Conservation (phyloP, 2,329 filamentous ascomycete genomes). For the Calonectria pteridis region DNA sequence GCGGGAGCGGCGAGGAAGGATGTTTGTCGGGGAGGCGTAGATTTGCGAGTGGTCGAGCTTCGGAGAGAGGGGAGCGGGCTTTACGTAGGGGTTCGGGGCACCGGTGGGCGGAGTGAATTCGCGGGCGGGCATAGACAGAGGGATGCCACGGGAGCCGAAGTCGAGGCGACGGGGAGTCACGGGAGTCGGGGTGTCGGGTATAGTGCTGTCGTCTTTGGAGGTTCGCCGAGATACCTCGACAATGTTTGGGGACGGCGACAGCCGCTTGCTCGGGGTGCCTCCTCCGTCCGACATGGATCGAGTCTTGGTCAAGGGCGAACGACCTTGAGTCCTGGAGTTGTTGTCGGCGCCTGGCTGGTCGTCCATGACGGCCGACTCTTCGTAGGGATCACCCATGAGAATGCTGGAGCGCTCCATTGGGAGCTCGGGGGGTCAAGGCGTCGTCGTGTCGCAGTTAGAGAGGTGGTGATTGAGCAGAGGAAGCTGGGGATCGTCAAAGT, state of each 20-base stretch:
- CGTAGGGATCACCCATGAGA: slow-evolving; percentile 35
- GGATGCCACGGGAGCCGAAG: slow-evolving; percentile 72
- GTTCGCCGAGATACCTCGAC: slow-evolving; percentile 65
- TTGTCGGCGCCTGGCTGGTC: slow-evolving; percentile 34
- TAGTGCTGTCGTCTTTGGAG: slow-evolving; percentile 76
- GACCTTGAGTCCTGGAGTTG: slow-evolving; percentile 32
- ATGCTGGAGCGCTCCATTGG: slow-evolving; percentile 39
- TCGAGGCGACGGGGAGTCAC: slow-evolving; percentile 79
- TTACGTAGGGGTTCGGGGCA: slow-evolving; percentile 55
- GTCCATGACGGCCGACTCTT: slow-evolving; percentile 53
- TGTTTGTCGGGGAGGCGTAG: slow-evolving; percentile 88
- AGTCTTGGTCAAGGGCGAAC: slow-evolving; percentile 64
- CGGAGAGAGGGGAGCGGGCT: slow-evolving; percentile 81
- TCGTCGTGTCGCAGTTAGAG: slow-evolving; percentile 13
- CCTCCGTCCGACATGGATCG: slow-evolving; percentile 76
- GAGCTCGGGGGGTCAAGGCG: background rate
- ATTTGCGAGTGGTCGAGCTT: slow-evolving; percentile 87
- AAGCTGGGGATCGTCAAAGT: slow-evolving; percentile 13
- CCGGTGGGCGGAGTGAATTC: slow-evolving; percentile 53
- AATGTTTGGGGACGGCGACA: slow-evolving; percentile 71
- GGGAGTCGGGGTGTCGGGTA: slow-evolving; percentile 62
- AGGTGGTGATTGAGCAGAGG: slow-evolving; percentile 1
- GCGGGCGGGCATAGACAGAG: slow-evolving; percentile 50
- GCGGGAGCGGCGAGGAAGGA: slow-evolving; percentile 88
- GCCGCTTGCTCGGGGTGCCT: slow-evolving; percentile 62